Conservation (phyloP, 2,329 filamentous ascomycete genomes). For the Dactylellina leptospora region DNA sequence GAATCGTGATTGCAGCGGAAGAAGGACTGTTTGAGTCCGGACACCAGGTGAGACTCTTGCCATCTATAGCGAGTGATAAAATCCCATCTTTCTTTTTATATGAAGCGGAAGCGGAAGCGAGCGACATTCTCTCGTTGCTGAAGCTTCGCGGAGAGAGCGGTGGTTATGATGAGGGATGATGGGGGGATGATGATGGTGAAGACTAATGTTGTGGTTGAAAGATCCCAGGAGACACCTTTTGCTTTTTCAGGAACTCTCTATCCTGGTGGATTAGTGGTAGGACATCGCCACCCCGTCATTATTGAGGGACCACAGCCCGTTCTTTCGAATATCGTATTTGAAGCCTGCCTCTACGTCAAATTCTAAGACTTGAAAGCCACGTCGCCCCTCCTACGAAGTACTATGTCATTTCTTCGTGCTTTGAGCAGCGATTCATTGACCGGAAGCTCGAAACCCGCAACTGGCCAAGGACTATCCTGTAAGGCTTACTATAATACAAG, state of each 20-base stretch:
- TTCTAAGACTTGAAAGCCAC: too few species aligned
- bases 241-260: too few species aligned
- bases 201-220: too few species aligned
- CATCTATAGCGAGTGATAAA: constrained; percentile 77
- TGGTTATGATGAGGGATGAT: neutral
- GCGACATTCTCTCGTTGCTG: constrained; percentile 63
- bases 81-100: constrained; percentile 98
- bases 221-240: too few species aligned
- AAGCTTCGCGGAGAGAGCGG: too few species aligned
- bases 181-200: neutral
- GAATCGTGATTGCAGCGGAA: constrained; percentile 69
- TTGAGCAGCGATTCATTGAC: constrained; percentile 41
- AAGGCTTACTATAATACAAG: neutral
- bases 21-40: constrained; percentile 67
- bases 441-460: constrained; percentile 19
- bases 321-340: too few species aligned
- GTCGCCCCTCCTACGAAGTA: neutral
- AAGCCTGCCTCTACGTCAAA: too few species aligned
- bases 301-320: too few species aligned
- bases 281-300: too few species aligned
- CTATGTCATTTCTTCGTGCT: constrained; percentile 50
- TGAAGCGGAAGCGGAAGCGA: constrained; percentile 72
- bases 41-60: constrained; percentile 80
- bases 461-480: constrained; percentile 22
- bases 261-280: too few species aligned